Percentiles rank a stretch among this genome's conserved stretches.
Evolutionary conservation across 1,284 basidiomycete genomes (phyloP).

Genomic region (Boletellus deceptivus): DNA sequence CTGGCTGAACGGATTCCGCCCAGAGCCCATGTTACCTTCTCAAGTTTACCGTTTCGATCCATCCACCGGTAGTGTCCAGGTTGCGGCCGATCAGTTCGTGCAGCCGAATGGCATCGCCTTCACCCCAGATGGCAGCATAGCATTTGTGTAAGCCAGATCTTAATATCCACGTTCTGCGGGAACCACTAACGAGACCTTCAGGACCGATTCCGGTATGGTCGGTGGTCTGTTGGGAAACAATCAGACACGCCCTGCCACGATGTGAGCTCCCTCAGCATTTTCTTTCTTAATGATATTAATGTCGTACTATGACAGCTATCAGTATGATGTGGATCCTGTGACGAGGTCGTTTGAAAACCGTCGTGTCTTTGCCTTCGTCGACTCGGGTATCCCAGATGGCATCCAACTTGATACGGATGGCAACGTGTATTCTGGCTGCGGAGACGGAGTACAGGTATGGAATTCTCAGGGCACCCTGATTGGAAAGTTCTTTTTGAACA

Average conservation of each 20-base stretch:
- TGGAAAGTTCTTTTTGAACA: constrained; percentile 72
- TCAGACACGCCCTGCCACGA: constrained; percentile 63
- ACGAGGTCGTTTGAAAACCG: constrained; percentile 60
- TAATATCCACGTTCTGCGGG: neutral
- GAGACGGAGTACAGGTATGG: constrained; percentile 52
- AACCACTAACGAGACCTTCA: constrained; percentile 22
- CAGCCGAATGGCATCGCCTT: constrained; percentile 69
- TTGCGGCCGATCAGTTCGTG: constrained; percentile 69
- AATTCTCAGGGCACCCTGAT: constrained; percentile 59
- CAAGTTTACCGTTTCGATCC: constrained; percentile 76
- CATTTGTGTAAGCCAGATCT: constrained; percentile 55
- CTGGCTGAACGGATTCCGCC: constrained; percentile 63
- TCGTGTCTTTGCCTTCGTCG: constrained; percentile 68
- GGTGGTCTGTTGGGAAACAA: constrained; percentile 55
- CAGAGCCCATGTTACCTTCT: constrained; percentile 58
- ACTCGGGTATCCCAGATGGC: constrained; percentile 71
- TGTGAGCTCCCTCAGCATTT: constrained; percentile 42
- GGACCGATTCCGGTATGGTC: constrained; percentile 52
- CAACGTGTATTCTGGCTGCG: constrained; percentile 24
- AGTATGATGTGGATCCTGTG: constrained; percentile 63
- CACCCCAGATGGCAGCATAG: constrained; percentile 59
- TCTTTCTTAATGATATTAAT: neutral
- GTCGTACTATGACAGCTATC: constrained; percentile 46
- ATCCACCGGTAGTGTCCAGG: constrained; percentile 57
- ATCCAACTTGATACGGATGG: constrained; percentile 41